Conservation (phyloP, 1,284 basidiomycete species). For the Moesziomyces globuligerus region DNA sequence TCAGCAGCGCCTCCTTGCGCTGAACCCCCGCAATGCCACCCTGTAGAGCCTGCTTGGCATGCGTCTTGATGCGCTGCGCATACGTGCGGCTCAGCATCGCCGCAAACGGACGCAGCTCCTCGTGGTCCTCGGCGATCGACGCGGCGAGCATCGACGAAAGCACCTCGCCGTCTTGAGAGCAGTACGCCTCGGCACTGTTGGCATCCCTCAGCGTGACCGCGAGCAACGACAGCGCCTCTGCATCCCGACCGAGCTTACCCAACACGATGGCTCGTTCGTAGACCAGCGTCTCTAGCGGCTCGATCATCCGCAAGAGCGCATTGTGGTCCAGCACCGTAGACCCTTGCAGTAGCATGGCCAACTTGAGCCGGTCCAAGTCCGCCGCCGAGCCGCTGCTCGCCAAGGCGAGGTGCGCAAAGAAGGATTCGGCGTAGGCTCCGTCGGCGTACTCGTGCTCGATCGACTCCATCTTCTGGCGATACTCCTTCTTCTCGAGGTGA, state of each 20-base stretch:
- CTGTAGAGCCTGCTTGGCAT: slow-evolving; percentile 20
- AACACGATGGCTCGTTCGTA: slow-evolving; percentile 56
- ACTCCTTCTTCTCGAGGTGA: slow-evolving; percentile 12
- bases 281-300: slow-evolving; percentile 12
- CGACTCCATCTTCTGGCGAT: slow-evolving; percentile 17
- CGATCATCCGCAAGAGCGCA: slow-evolving; percentile 18
- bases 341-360: slow-evolving; percentile 54
- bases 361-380: slow-evolving; percentile 49
- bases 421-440: slow-evolving; percentile 55
- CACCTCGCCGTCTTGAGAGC: slow-evolving; percentile 52
- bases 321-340: slow-evolving; percentile 44
- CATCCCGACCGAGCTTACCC: slow-evolving; percentile 46
- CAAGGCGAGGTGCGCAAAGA: slow-evolving; percentile 55
- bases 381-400: slow-evolving; percentile 18
- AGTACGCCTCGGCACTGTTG: slow-evolving; percentile 59
- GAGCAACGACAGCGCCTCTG: slow-evolving; percentile 50
- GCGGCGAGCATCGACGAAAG: slow-evolving; percentile 49
- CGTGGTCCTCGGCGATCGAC: slow-evolving; percentile 38
- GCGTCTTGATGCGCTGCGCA: slow-evolving; percentile 32
- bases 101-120: slow-evolving; percentile 32
- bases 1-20: slow-evolving; percentile 38
- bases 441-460: slow-evolving; percentile 36
- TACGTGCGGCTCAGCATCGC: slow-evolving; percentile 40
- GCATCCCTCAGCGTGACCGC: slow-evolving; percentile 53
- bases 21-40: slow-evolving; percentile 5